A percentile compares a stretch with the other conserved stretches of the same genome.
Conservation (phyloP, 2,329 filamentous ascomycete genomes). For the Sporothrix euskadiensis region DNA sequence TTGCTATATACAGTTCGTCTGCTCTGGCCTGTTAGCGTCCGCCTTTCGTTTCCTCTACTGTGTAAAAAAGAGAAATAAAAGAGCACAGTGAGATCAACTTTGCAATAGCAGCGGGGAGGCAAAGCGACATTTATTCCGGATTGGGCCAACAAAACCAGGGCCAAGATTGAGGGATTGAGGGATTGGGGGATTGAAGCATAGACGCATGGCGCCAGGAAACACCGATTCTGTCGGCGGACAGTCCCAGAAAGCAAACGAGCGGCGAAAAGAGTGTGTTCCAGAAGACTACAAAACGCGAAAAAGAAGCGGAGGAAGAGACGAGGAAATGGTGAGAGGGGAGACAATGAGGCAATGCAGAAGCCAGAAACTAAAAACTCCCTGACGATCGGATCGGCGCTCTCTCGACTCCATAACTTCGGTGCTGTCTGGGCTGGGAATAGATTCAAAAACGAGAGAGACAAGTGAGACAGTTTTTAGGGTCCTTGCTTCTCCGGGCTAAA, state of each 20-base stretch:
- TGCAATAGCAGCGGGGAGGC: neutral
- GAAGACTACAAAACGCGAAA: neutral
- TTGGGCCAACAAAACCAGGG: neutral
- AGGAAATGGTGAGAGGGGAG: neutral
- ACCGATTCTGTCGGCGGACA: neutral
- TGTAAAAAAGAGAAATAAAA: neutral
- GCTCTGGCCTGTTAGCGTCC: neutral
- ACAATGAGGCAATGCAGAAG: neutral
- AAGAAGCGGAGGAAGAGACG: conserved; percentile 4
- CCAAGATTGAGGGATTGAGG: too few species aligned
- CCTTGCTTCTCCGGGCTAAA: neutral
- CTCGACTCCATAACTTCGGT: neutral
- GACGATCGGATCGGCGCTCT: conserved; percentile 16
- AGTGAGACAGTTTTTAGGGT: neutral
- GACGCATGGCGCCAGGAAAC: too few species aligned
- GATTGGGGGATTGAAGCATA: too few species aligned
- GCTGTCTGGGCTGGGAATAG: neutral
- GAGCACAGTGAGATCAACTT: neutral
- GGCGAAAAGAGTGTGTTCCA: neutral
- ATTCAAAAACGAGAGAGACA: neutral
- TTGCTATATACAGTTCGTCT: neutral
- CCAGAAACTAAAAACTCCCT: neutral
- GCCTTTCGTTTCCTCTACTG: neutral
- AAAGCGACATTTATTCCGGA: neutral
- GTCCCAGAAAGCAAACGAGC: neutral